Conservation (phyloP, 176 grass and related monocot species). For the Eragrostis curvula region DNA sequence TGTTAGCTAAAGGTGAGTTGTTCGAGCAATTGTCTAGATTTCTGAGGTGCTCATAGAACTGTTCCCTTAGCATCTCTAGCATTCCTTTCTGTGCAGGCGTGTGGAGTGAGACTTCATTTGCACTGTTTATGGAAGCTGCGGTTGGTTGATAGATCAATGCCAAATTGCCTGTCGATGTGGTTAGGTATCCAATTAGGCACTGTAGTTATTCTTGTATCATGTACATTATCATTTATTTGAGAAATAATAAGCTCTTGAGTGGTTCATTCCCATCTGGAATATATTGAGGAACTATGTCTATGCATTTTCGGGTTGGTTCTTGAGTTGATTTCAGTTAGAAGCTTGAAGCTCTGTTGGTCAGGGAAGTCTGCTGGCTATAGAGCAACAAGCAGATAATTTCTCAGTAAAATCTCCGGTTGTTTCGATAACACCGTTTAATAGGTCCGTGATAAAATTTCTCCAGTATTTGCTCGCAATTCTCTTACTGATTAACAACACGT, state of each 20-base stretch:
- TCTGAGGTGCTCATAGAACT: constrained; percentile 25
- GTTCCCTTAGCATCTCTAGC: constrained; percentile 14
- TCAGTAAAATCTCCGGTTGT: neutral
- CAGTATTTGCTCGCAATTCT: too few species aligned
- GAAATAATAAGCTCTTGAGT: constrained; percentile 38
- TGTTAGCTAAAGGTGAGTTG: constrained; percentile 45
- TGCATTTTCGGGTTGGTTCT: neutral
- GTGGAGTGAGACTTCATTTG: constrained; percentile 8
- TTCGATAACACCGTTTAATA: too few species aligned
- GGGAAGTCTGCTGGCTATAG: neutral
- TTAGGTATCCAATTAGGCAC: constrained; percentile 18
- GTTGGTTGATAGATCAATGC: neutral
- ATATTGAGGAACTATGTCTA: neutral
- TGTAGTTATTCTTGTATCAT: constrained; percentile 25
- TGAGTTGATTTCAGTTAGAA: neutral
- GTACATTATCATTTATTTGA: constrained; percentile 52
- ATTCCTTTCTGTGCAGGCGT: neutral
- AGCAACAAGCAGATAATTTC: too few species aligned
- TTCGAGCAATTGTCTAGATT: neutral
- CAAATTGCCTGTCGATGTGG: neutral
- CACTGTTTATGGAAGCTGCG: neutral
- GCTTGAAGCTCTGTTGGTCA: neutral
- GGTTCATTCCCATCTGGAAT: neutral
- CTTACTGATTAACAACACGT: too few species aligned
- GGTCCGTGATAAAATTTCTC: too few species aligned